Conservation (phyloP, 2,329 filamentous ascomycete genomes). For the Trichophyton schoenleinii region DNA sequence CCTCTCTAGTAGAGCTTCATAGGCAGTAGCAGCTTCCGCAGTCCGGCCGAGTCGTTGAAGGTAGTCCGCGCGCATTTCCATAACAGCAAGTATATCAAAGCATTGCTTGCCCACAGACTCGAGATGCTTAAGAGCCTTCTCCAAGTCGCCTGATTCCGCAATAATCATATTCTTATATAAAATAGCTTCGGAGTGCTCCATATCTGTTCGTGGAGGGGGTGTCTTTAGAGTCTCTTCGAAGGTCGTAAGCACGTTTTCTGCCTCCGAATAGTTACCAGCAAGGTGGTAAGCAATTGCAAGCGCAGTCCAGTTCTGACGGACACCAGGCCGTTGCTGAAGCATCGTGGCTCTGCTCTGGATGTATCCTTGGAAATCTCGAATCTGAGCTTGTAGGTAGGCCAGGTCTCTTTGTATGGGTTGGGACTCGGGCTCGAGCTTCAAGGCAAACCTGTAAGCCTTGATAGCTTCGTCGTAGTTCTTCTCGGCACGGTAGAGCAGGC, state of each 20-base stretch:
- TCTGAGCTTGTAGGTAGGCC: constrained; percentile 86
- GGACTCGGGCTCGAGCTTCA: constrained; percentile 87
- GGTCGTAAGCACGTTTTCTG: constrained; percentile 79
- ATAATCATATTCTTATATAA: constrained; percentile 95
- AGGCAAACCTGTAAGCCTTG: constrained; percentile 95
- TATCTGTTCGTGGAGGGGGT: constrained; percentile 61
- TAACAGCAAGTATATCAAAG: constrained; percentile 68
- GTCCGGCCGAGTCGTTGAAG: constrained; percentile 63
- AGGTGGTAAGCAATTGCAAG: constrained; percentile 87
- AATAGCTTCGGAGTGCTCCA: constrained; percentile 86
- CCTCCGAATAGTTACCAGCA: constrained; percentile 68
- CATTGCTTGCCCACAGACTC: constrained; percentile 63
- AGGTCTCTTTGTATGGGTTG: constrained; percentile 88
- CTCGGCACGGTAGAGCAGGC: constrained; percentile 76
- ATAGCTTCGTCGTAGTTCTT: constrained; percentile 99
- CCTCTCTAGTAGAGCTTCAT: constrained; percentile 65
- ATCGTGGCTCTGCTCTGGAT: constrained; percentile 79
- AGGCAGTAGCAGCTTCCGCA: constrained; percentile 70
- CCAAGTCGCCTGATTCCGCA: constrained; percentile 70
- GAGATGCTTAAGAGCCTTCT: constrained; percentile 76
- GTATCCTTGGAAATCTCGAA: constrained; percentile 90
- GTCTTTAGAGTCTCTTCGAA: constrained; percentile 89
- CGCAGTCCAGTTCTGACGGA: constrained; percentile 95
- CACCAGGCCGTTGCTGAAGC: constrained; percentile 66
- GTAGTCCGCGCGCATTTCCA: constrained; percentile 80